Base-by-base conservation (phyloP, 257 asterid species). In the Nicotiana tomentosiformis region DNA sequence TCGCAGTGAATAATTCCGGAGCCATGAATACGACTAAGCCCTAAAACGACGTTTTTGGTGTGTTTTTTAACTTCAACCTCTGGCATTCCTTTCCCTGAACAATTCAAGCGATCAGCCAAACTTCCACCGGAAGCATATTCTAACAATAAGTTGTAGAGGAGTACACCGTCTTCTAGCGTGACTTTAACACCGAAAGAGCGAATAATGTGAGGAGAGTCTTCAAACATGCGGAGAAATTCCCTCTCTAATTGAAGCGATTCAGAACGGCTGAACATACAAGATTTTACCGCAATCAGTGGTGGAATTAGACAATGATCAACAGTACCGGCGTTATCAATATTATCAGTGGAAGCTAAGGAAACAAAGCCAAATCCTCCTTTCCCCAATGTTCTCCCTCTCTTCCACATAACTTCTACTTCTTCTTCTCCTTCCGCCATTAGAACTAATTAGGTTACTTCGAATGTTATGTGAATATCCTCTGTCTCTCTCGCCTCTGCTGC, bases 181-280 rank as follows among this genome's bases (percentile, higher is more conserved):
- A 46, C 83, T 9, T 83, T 76, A 1, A 82, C 80, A 3, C 83
- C 72, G 18, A 46, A 83, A 57, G 70, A 83, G 5, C 17, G 62
- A 26, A 83, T 65, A 11, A 51, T 11, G 6, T 56, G 32, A 4
- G 72, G 55, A 20, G 70, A 77, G 1, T 6, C 80, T 8, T 23
- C 60, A 3, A 83, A 66, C 6, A 64, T 17, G 4, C 43, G 20
- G 0, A 77, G 57, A 18, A 83, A 18, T 3, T 23, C 62, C 2
- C 83, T 30, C 55, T 83, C 86, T 1, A 17, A 10, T 20, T 55
- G 72, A 3, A 83, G 60, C 4, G 18, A 16, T 12, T 12, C 0
- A 4, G 86, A 83, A 20, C 0, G 9, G 4, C 46, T 18, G 14
- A 64, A 20, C 23, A 49, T 67, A 0, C 66, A 43, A 0, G 83